Evolutionary conservation across 306 rosid species (phyloP).

Genomic region (Carpinus fangiana): DNA sequence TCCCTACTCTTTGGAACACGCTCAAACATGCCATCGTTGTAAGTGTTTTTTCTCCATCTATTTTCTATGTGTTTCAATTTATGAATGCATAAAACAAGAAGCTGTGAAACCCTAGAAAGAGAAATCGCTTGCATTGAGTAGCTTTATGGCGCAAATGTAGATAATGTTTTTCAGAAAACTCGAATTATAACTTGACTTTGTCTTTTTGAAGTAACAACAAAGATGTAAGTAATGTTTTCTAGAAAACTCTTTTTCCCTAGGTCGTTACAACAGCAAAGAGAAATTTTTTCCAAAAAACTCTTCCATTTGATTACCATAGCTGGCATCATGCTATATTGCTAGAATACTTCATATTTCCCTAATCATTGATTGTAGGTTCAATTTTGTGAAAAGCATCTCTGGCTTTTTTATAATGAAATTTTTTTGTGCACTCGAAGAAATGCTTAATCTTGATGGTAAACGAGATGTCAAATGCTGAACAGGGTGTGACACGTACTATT

Average conservation of each 20-base stretch:
- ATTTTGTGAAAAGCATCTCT: neutral
- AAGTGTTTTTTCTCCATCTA: neutral
- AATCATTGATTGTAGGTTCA: neutral
- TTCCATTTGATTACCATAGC: no score
- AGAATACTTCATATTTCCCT: neutral
- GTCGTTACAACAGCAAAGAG: no score
- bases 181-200: no score
- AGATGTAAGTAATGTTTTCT: no score
- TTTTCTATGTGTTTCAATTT: neutral
- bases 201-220: no score
- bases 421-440: neutral
- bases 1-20: conserved; percentile 27
- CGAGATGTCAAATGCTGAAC: neutral
- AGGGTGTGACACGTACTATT: conserved; percentile 35
- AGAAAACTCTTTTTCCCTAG: no score
- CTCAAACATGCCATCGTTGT: neutral
- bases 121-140: no score
- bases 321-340: neutral
- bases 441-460: neutral
- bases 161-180: no score
- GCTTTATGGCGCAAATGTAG: no score
- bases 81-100: neutral
- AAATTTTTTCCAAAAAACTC: no score
- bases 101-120: no score
- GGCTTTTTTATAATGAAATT: neutral